Conservation (phyloP, 2,329 filamentous ascomycete genomes). For the Ophiobolus disseminans region DNA sequence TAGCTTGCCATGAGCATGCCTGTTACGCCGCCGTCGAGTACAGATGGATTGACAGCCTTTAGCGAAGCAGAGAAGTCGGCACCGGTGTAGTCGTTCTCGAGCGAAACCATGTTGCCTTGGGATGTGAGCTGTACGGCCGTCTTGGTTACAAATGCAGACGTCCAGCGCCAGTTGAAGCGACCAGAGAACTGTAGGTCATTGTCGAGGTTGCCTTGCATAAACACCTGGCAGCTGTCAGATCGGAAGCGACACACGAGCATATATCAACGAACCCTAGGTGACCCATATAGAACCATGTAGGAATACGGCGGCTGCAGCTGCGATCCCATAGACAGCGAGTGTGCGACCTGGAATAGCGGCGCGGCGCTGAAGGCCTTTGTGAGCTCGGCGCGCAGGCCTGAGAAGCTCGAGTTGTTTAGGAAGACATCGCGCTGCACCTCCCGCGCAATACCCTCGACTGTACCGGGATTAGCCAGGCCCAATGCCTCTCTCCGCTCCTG, state of each 20-base stretch:
- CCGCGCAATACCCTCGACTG: constrained; percentile 84
- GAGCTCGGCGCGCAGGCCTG: constrained; percentile 91
- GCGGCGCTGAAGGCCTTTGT: constrained; percentile 95
- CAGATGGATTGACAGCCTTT: constrained; percentile 95
- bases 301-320: constrained; percentile 93
- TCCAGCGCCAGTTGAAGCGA: constrained; percentile 94
- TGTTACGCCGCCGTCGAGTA: constrained; percentile 88
- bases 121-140: constrained; percentile 84
- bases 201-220: constrained; percentile 94
- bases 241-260: constrained; percentile 2
- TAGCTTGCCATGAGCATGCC: constrained; percentile 97
- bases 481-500: constrained; percentile 85
- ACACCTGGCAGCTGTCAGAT: constrained; percentile 67
- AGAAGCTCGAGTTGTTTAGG: constrained; percentile 96
- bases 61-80: constrained; percentile 90
- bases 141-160: constrained; percentile 80
- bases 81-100: constrained; percentile 95
- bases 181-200: constrained; percentile 88
- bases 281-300: constrained; percentile 92
- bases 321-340: constrained; percentile 91
- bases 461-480: constrained; percentile 89
- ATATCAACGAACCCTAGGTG: constrained; percentile 74
- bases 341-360: constrained; percentile 95
- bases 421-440: constrained; percentile 97
- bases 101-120: constrained; percentile 86